phyloP scores from a whole-genome alignment of 73 alveolate genomes.

The Tetrahymena thermophila region DNA sequence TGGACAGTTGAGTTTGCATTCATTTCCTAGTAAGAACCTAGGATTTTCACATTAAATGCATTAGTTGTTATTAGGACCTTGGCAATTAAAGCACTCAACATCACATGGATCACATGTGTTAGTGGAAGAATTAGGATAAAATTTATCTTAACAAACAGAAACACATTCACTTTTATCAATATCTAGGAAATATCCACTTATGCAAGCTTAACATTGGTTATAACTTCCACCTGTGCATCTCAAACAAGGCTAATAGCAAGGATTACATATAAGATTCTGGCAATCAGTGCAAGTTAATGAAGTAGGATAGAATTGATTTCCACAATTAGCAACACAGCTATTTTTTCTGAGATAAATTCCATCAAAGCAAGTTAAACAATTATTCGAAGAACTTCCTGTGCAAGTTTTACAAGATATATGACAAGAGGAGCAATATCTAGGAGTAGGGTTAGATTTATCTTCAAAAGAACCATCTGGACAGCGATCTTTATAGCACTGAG shows the following conservation, averaged over 20 bases:
- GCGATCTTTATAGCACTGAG: neutral
- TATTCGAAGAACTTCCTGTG: neutral
- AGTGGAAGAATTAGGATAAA: neutral
- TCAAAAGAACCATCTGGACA: neutral
- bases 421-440: neutral
- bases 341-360: neutral
- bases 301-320: neutral
- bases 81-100: neutral
- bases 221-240: neutral
- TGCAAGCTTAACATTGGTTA: neutral
- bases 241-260: neutral
- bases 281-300: neutral
- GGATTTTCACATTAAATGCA: neutral
- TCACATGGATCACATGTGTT: neutral
- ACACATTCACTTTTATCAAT: neutral
- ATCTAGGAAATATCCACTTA: neutral
- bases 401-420: neutral
- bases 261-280: neutral
- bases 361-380: neutral
- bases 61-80: neutral
- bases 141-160: neutral
- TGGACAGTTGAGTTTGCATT: neutral
- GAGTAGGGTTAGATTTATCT: neutral
- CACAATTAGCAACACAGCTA: neutral
- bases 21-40: neutral